Evolutionary conservation across 768 basidiomycete genomes (phyloP).

Genomic region (Candolleomyces efflorescens): DNA sequence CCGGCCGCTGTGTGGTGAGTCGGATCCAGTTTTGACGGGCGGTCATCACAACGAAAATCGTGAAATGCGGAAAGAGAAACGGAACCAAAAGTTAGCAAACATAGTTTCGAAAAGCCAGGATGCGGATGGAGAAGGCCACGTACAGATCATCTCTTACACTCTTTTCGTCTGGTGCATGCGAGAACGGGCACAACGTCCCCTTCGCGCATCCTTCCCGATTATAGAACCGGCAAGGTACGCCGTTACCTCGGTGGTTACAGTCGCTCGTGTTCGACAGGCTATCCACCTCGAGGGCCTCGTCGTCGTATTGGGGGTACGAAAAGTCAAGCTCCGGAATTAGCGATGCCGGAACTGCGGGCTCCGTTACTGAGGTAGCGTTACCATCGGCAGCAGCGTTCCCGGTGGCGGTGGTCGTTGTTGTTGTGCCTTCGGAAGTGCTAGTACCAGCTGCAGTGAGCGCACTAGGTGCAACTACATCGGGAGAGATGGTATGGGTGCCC

Average conservation of each 20-base stretch:
- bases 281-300: slow-evolving; percentile 24
- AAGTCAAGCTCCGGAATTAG: slow-evolving; percentile 12
- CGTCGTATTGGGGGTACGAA: slow-evolving; percentile 20
- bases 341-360: too few relatives aligned
- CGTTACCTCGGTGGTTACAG: slow-evolving; percentile 42
- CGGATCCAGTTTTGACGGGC: too few relatives aligned
- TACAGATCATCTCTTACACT: slow-evolving; percentile 49
- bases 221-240: slow-evolving; percentile 47
- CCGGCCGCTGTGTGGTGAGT: too few relatives aligned
- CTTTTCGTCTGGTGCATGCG: slow-evolving; percentile 47
- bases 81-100: too few relatives aligned
- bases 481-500: slow-evolving; percentile 8
- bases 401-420: not conserved
- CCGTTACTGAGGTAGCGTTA: not conserved
- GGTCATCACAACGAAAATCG: too few relatives aligned
- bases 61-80: too few relatives aligned
- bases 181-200: slow-evolving; percentile 37
- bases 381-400: not conserved
- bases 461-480: not conserved
- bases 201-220: slow-evolving; percentile 43
- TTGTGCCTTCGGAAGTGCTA: not conserved
- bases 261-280: slow-evolving; percentile 51
- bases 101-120: not conserved
- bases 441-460: not conserved
- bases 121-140: slow-evolving; percentile 11